A percentile compares a stretch with the other conserved stretches of the same genome.
Evolutionary conservation across 768 basidiomycete genomes (phyloP).

Genomic region (Suillus cothurnatus): DNA sequence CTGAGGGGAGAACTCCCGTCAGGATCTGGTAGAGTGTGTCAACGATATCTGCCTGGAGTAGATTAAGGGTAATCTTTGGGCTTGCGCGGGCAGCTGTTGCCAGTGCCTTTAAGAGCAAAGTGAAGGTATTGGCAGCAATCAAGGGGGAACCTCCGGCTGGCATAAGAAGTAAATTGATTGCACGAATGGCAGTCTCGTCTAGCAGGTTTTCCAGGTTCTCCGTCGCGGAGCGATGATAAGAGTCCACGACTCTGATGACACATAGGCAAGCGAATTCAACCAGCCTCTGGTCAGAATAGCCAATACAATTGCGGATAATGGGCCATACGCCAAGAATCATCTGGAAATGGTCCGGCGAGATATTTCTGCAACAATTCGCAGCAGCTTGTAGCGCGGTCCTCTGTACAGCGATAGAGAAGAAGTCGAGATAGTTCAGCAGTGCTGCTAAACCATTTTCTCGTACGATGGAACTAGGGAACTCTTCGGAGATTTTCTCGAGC

Average conservation of each 20-base stretch:
- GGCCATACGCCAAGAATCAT: conserved; percentile 92
- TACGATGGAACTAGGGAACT: conserved; percentile 94
- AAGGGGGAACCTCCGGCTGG: conserved; percentile 87
- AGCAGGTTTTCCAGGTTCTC: conserved; percentile 88
- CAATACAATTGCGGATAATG: conserved; percentile 88
- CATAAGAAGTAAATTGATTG: conserved; percentile 82
- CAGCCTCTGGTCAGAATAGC: conserved; percentile 93
- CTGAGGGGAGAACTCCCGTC: conserved; percentile 87
- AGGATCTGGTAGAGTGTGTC: conserved; percentile 93
- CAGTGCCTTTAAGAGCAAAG: conserved; percentile 81
- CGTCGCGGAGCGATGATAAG: conserved; percentile 81
- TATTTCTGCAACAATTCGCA: conserved; percentile 94
- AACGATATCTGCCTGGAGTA: conserved; percentile 92
- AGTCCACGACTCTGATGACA: conserved; percentile 92
- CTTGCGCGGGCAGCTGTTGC: conserved; percentile 88
- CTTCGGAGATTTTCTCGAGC: conserved; percentile 97
- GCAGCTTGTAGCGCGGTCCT: conserved; percentile 96
- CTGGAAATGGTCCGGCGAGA: conserved; percentile 84
- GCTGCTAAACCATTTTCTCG: conserved; percentile 94
- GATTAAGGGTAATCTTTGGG: conserved; percentile 80
- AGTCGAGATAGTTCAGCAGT: conserved; percentile 93
- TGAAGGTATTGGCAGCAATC: conserved; percentile 86
- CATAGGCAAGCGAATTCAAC: conserved; percentile 96
- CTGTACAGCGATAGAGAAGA: conserved; percentile 97
- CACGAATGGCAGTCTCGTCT: conserved; percentile 75